A percentile compares a stretch with the other conserved stretches of the same genome.
These are phyloP conservation scores for Golubevia pallescens DNA, from an alignment of 1,284 basidiomycete genomes.

Conservation along the genomic window DNA sequence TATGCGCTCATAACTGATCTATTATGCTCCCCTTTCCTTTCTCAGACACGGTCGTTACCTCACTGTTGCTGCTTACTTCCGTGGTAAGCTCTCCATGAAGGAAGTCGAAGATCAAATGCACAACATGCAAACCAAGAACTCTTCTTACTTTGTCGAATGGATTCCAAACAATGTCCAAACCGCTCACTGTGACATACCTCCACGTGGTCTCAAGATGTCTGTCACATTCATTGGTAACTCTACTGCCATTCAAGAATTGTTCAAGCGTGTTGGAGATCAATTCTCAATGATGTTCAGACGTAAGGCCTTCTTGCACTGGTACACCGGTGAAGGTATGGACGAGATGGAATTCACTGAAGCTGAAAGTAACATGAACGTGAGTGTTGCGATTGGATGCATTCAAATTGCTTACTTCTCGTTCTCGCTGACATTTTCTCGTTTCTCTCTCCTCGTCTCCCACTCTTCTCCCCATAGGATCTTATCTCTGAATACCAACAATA, in stretches of 20 bases:
- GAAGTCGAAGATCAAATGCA: conserved; percentile 99
- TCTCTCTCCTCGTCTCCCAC: conserved; percentile 5
- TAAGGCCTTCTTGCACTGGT: conserved; percentile 97
- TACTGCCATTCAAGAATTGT: conserved; percentile 42
- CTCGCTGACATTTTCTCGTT: background rate
- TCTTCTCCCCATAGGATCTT: conserved; percentile 17
- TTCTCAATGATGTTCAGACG: conserved; percentile 99
- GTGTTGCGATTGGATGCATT: background rate
- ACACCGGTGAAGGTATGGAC: conserved; percentile 98
- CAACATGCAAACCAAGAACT: conserved; percentile 93
- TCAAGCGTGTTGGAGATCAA: conserved; percentile 74
- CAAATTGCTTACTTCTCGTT: background rate
- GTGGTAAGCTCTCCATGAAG: conserved; percentile 98
- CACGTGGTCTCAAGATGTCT: conserved; percentile 73
- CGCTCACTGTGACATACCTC: conserved; percentile 93
- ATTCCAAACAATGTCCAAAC: conserved; percentile 75
- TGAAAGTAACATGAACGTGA: conserved; percentile 89
- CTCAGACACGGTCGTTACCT: conserved; percentile 67
- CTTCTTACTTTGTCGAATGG: conserved; percentile 85
- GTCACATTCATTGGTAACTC: conserved; percentile 50
- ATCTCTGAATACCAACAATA: conserved; percentile 78
- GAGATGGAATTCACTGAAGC: conserved; percentile 98
- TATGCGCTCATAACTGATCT: background rate
- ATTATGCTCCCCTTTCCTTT: background rate
- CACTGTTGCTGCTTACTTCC: conserved; percentile 93